Evolutionary conservation across 1,284 basidiomycete genomes (phyloP).

Genomic region (Amylostereum areolatum): DNA sequence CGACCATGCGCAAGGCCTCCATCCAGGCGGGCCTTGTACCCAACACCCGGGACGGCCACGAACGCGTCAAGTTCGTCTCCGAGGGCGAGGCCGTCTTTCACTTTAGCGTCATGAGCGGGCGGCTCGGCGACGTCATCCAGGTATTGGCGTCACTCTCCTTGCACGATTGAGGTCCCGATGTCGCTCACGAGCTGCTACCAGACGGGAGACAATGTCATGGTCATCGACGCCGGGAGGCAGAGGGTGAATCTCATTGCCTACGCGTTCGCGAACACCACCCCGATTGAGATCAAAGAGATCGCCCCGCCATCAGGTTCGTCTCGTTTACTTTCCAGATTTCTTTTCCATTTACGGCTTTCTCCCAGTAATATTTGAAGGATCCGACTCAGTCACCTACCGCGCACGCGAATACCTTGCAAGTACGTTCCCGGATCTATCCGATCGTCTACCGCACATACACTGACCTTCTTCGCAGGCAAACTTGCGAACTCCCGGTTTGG

Average conservation of each 20-base stretch:
- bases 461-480: conserved; percentile 21
- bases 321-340: conserved; percentile 10
- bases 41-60: conserved; percentile 15
- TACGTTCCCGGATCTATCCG: conserved; percentile 8
- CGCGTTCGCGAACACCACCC: background rate
- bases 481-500: conserved; percentile 24
- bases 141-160: conserved; percentile 7
- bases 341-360: conserved; percentile 25
- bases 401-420: conserved; percentile 26
- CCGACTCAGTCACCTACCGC: background rate
- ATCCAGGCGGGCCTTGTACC: conserved; percentile 22
- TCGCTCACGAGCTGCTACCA: background rate
- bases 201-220: conserved; percentile 8
- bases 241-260: conserved; percentile 13
- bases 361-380: background rate
- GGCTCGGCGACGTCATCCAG: conserved; percentile 22
- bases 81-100: conserved; percentile 41
- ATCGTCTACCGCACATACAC: conserved; percentile 18
- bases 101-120: conserved; percentile 29
- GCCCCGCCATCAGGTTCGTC: conserved; percentile 7
- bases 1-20: conserved; percentile 26
- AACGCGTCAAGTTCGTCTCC: conserved; percentile 32
- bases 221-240: conserved; percentile 13
- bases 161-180: background rate
- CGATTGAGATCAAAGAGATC: conserved; percentile 9